A percentile compares a stretch with the other conserved stretches of the same genome.
Conservation (phyloP, 331 rosid species). For the Prunus yedoensis region DNA sequence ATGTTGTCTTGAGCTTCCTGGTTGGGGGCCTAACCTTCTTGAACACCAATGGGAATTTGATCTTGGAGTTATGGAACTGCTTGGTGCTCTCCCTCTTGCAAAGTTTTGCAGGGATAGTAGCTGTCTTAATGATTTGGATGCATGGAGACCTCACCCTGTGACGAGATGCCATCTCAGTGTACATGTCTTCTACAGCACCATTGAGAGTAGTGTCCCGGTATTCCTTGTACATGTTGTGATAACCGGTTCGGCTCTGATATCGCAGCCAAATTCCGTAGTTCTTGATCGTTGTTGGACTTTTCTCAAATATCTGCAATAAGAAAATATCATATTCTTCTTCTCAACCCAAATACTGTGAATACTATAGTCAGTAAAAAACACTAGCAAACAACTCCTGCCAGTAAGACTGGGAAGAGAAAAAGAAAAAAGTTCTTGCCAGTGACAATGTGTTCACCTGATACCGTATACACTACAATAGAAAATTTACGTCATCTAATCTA, state of each 20-base stretch:
- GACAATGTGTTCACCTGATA: background rate
- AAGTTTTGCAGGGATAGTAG: conserved; percentile 75
- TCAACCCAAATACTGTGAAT: background rate
- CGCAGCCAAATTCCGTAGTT: conserved; percentile 55
- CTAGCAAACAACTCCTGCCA: background rate
- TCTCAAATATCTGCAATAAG: conserved; percentile 43
- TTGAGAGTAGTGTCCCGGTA: conserved; percentile 78
- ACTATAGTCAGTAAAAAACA: background rate
- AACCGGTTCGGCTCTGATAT: conserved; percentile 86
- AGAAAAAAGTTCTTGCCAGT: background rate
- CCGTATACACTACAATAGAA: background rate
- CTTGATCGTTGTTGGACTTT: conserved; percentile 47
- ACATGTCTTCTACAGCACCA: conserved; percentile 74
- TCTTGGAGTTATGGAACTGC: conserved; percentile 82
- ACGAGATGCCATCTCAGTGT: conserved; percentile 90
- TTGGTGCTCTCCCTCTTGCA: conserved; percentile 94
- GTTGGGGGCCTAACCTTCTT: conserved; percentile 80
- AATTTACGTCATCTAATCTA: background rate
- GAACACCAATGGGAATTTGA: conserved; percentile 84
- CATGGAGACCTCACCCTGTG: conserved; percentile 84
- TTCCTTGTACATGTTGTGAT: conserved; percentile 95
- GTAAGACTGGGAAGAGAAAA: no score
- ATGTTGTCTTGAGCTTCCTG: conserved; percentile 89
- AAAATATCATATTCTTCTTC: background rate
- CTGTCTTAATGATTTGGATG: conserved; percentile 89